Percentiles rank a stretch among this genome's conserved stretches.
phyloP scores from a whole-genome alignment of 495 filamentous ascomycete species.

The Penicillium psychrofluorescens region DNA sequence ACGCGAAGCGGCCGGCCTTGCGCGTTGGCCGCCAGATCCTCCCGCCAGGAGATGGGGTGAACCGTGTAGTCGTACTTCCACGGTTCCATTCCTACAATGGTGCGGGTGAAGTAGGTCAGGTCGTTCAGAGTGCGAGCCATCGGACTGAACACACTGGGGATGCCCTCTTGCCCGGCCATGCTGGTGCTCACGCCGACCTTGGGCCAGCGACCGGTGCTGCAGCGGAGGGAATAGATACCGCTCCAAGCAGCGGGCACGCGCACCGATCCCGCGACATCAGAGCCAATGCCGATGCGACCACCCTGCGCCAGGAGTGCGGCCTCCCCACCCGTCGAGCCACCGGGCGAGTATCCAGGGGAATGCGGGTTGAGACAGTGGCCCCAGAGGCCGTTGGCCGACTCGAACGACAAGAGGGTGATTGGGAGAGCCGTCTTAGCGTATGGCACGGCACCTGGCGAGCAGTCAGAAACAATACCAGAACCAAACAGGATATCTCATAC shows the following conservation, averaged over 20 bases:
- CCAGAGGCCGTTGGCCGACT: conserved; percentile 87
- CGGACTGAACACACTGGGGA: conserved; percentile 83
- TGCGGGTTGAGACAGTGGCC: conserved; percentile 81
- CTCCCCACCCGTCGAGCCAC: conserved; percentile 89
- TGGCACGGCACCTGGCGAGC: conserved; percentile 64
- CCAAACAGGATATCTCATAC: conserved; percentile 20
- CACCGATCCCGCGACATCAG: conserved; percentile 90
- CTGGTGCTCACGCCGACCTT: conserved; percentile 78
- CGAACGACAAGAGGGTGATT: conserved; percentile 84
- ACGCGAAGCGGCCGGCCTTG: conserved; percentile 57
- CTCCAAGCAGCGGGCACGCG: conserved; percentile 83
- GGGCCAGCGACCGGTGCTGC: conserved; percentile 94
- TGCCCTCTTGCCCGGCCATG: conserved; percentile 92
- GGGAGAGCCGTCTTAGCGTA: conserved; percentile 97
- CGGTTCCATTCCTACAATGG: conserved; percentile 74
- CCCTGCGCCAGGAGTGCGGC: conserved; percentile 78
- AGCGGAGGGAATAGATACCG: conserved; percentile 84
- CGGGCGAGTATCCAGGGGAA: conserved; percentile 74
- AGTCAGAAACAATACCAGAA: neutral
- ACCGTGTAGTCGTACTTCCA: conserved; percentile 88
- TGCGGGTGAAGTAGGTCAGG: conserved; percentile 75
- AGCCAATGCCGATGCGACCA: conserved; percentile 86
- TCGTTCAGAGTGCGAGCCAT: conserved; percentile 88
- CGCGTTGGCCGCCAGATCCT: conserved; percentile 49
- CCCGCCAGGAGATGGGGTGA: conserved; percentile 77